Conservation (phyloP, 352 stramenopile species). For the Phytophthora rubi region DNA sequence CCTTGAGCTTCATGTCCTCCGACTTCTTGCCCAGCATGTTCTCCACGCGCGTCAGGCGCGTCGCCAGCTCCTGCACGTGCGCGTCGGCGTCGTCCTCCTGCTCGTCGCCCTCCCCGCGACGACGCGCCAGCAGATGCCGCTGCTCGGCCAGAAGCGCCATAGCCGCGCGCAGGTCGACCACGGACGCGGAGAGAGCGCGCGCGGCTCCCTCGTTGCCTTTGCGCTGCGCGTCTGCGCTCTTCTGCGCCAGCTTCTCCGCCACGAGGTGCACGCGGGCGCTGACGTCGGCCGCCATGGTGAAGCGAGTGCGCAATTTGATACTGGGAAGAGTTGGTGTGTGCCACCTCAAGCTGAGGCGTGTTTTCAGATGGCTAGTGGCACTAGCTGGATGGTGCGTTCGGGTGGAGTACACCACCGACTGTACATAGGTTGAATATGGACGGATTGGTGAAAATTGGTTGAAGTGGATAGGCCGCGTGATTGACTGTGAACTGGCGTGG, state of each 20-base stretch:
- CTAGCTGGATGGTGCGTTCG: no score
- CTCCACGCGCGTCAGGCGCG: conserved; percentile 51
- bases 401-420: no score
- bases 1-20: conserved; percentile 77
- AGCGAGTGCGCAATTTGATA: not conserved
- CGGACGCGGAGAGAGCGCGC: conserved; percentile 53
- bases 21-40: conserved; percentile 74
- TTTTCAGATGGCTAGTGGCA: not conserved
- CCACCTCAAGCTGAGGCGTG: not conserved
- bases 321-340: not conserved
- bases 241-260: conserved; percentile 77
- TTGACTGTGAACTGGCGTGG: no score
- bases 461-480: not conserved
- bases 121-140: conserved; percentile 46
- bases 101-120: conserved; percentile 35
- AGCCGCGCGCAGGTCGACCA: conserved; percentile 60
- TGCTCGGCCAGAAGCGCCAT: conserved; percentile 64
- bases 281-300: conserved; percentile 55
- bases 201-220: conserved; percentile 62
- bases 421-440: no score
- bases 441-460: conserved; percentile 1
- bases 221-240: conserved; percentile 66
- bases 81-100: conserved; percentile 29
- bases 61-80: conserved; percentile 43
- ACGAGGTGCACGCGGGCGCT: conserved; percentile 72